A percentile compares a stretch with the other conserved stretches of the same genome.
These are phyloP conservation scores for Penicillium sp. DNA, from an alignment of 2,329 filamentous ascomycete species.

Conservation along the genomic window DNA sequence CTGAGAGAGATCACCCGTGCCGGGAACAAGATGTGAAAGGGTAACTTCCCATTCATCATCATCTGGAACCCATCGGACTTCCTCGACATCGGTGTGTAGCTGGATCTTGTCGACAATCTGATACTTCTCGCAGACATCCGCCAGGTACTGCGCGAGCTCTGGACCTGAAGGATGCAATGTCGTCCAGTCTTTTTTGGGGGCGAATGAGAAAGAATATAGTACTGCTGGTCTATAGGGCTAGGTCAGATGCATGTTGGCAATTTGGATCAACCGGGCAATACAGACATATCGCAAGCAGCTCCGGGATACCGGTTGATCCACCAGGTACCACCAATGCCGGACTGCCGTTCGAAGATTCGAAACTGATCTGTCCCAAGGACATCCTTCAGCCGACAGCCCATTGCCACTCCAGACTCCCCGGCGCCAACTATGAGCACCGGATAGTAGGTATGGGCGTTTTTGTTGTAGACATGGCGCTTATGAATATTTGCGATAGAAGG, in stretches of 20 bases:
- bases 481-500: conserved; percentile 37
- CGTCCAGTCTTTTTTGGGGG: conserved; percentile 53
- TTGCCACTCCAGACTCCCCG: conserved; percentile 61
- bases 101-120: conserved; percentile 57
- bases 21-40: conserved; percentile 51
- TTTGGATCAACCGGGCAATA: conserved; percentile 1
- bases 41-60: conserved; percentile 56
- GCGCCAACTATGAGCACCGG: conserved; percentile 59
- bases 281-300: conserved; percentile 55
- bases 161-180: conserved; percentile 48
- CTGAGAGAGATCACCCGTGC: conserved; percentile 53
- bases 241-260: too few relatives aligned
- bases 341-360: conserved; percentile 58
- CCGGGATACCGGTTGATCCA: conserved; percentile 61
- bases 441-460: conserved; percentile 45
- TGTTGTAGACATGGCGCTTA: conserved; percentile 39
- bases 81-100: conserved; percentile 56
- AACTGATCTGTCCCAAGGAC: conserved; percentile 59
- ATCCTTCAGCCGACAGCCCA: conserved; percentile 58
- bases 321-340: conserved; percentile 63
- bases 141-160: conserved; percentile 53
- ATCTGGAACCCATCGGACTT: conserved; percentile 52
- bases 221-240: conserved; percentile 49
- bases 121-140: conserved; percentile 53
- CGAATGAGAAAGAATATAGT: conserved; percentile 58